Evolutionary conservation across 306 rosid species (phyloP), one percentile per base, ranked within the genome.

Genomic region (Quercus glauca): DNA sequence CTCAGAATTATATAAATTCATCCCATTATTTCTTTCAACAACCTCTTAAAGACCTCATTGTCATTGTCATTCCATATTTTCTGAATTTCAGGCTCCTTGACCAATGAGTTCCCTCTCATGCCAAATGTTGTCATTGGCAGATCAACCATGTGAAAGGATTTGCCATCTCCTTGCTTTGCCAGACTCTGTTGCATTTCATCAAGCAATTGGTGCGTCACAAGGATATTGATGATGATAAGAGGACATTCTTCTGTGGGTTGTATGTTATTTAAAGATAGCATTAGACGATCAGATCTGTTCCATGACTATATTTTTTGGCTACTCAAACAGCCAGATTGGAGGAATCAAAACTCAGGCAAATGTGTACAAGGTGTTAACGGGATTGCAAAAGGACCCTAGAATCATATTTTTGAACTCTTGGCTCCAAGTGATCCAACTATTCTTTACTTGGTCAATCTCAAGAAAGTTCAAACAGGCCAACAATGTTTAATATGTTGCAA

Each of bases 41-140:
- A 87, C 93, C 81, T 92, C 65, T 85, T 85, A 83, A 90, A 96
- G 76, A 91, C 98, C 85, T 90, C 89, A 73, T 89, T 91, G 45
- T 37, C 43, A 37, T 37, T 37, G 60, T 96, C 93, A 61, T 91
- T 96, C 98, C 99, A 93, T 71, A 93, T 85, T 87, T 93, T 93
- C 86, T 91, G 98, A 87, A 93, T 88, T 82, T 93, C 99, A 58
- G 99, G 99, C 94, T 93, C 98, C 83, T 89, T 89, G 26, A 74
- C 79, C 6, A 83, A 79, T 69, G 97, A 89, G 82, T 93, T 96
- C 7, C 98, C 98, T 75, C 97, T 89, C 99, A 93, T 89, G 31
- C 98, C 91, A 84, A 93, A 96, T 25, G 91, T 51, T 74, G 99
- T 96, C 87, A 89, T 89, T 52, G 99, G 99, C 88, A 96, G 91